phyloP scores from a whole-genome alignment of 768 basidiomycete genomes.

The Lyophyllum atratum region DNA sequence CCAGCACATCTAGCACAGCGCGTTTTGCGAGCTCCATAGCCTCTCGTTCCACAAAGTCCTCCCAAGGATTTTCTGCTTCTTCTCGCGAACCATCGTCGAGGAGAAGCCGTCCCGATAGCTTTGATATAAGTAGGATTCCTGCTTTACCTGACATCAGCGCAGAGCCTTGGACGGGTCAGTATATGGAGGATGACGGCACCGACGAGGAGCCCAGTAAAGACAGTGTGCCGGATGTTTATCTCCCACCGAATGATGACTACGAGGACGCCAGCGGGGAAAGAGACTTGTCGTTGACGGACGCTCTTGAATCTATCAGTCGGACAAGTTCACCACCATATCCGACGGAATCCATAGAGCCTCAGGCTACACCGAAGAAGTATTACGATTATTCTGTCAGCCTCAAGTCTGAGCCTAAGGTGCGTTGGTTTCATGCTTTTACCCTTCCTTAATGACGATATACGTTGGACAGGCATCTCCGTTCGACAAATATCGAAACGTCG shows the following conservation, averaged over 20 bases:
- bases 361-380: constrained; percentile 51
- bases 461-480: constrained; percentile 57
- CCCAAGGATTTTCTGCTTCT: constrained; percentile 26
- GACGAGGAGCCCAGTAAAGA: constrained; percentile 44
- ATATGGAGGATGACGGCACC: constrained; percentile 37
- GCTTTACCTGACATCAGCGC: constrained; percentile 46
- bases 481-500: constrained; percentile 65
- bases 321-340: constrained; percentile 53
- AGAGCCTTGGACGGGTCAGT: constrained; percentile 30
- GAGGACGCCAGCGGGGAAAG: constrained; percentile 35
- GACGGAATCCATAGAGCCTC: constrained; percentile 30
- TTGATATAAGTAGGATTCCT: constrained; percentile 61
- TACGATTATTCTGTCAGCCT: constrained; percentile 62
- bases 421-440: constrained; percentile 6
- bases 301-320: constrained; percentile 56
- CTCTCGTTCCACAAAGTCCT: constrained; percentile 57
- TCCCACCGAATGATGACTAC: constrained; percentile 47
- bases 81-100: constrained; percentile 33
- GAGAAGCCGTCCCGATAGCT: constrained; percentile 45
- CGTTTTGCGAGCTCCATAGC: constrained; percentile 50
- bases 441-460: not conserved
- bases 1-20: constrained; percentile 48
- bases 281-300: constrained; percentile 58
- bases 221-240: constrained; percentile 55
- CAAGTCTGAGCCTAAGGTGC: constrained; percentile 61